Percentiles rank a stretch among this genome's conserved stretches.
phyloP scores from a whole-genome alignment of 768 basidiomycete genomes.

The Mycena pura region DNA sequence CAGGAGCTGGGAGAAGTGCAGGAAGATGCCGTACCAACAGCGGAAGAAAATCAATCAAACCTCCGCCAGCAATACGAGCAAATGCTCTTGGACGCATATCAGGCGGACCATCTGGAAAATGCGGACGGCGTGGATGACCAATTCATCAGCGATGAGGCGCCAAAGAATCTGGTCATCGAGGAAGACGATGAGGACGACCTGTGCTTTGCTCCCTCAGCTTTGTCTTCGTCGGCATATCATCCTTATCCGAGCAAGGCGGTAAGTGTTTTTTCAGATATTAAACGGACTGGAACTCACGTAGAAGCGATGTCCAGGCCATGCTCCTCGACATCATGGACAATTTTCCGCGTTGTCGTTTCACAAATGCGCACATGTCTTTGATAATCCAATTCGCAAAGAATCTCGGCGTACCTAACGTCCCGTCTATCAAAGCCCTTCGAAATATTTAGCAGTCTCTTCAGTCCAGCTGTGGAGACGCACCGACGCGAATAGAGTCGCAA shows the following conservation, averaged over 20 bases:
- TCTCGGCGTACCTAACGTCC: no score
- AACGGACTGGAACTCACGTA: no score
- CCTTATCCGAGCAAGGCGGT: constrained; percentile 2
- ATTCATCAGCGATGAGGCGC: not conserved
- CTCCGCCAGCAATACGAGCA: constrained; percentile 6
- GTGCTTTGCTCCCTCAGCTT: not conserved
- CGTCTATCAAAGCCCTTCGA: no score
- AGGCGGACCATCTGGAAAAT: not conserved
- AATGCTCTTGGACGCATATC: constrained; percentile 2
- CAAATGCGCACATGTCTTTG: no score
- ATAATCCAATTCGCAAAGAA: no score
- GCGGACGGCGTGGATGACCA: not conserved
- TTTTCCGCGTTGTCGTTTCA: no score
- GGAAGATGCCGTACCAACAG: not conserved
- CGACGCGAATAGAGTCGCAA: no score
- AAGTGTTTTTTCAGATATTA: no score
- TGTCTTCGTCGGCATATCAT: not conserved
- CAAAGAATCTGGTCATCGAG: not conserved
- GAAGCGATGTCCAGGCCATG: no score
- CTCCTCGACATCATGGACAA: no score
- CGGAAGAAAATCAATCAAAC: constrained; percentile 1
- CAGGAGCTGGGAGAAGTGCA: constrained; percentile 1
- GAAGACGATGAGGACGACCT: not conserved
- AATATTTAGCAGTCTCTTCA: no score
- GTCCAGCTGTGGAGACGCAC: no score